Evolutionary conservation across 2,329 filamentous ascomycete species (phyloP), one percentile per base, ranked within the genome.

Genomic region (Tothia fuscella): DNA sequence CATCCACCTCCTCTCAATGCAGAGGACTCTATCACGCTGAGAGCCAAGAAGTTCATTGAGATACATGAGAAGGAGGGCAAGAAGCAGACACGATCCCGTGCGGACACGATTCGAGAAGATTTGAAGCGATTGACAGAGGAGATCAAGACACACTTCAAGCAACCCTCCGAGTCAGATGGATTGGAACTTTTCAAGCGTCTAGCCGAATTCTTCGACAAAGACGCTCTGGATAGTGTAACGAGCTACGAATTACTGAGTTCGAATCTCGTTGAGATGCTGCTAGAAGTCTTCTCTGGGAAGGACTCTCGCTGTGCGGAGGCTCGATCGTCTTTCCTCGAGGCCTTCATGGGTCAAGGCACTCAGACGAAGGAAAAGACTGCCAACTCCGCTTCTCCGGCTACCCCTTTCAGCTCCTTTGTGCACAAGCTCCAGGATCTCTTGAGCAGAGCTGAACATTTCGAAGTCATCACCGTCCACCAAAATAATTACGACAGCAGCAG

Each of bases 381-480:
- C 4, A 77, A 70, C 25, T 71, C 70, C 10, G 76, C 82, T 42
- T 82, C 80, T 9, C 78, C 84, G 3, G 72, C 78, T 0, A 94
- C 89, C 0, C 80, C 87, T 1, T 94, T 96, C 59, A 91, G 87
- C 54, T 76, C 93, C 40, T 71, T 98, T 58, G 80, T 94, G 30
- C 82, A 88, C 58, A 98, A 98, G 61, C 70, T 98, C 24, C 91
- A 98, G 62, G 91, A 98, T 63, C 68, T 98, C 44, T 74, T 98
- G 43, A 98, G 91, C 67, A 80, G 91, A 51, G 93, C 89, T 25
- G 91, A 98, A 66, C 88, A 96, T 66, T 98, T 96, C 53, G 91
- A 98, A 57, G 89, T 98, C 33, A 76, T 94, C 47, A 98, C 91
- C 6, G 88, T 96, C 42, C 86, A 93, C 58, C 83, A 93, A 47